These are phyloP conservation scores for Diaporthe velutina DNA, from an alignment of 2,329 filamentous ascomycete species.

Conservation along the genomic window DNA sequence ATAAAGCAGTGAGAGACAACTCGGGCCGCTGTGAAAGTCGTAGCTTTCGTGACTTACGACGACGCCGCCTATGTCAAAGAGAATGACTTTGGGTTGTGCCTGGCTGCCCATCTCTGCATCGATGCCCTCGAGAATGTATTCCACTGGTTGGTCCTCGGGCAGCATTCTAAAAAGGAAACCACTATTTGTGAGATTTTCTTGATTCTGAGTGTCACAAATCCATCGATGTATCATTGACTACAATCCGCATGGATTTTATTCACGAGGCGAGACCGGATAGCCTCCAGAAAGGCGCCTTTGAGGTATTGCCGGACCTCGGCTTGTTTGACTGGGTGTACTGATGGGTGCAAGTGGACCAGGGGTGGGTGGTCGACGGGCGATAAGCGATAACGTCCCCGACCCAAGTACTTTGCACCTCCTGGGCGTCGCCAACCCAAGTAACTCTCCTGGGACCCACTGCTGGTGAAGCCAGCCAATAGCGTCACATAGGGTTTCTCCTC, in stretches of 20 bases:
- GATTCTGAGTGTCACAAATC: neutral
- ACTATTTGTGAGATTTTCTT: neutral
- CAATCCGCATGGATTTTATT: neutral
- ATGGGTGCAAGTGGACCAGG: neutral
- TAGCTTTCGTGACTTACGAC: constrained; percentile 78
- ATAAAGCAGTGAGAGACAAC: neutral
- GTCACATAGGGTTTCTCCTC: constrained; percentile 27
- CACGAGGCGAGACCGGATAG: neutral
- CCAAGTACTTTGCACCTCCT: neutral
- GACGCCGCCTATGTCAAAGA: constrained; percentile 97
- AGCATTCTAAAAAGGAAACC: constrained; percentile 37
- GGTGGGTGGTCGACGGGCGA: neutral
- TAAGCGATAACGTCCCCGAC: constrained; percentile 28
- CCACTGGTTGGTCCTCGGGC: constrained; percentile 44
- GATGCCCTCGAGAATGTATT: constrained; percentile 49
- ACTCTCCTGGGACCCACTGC: constrained; percentile 15
- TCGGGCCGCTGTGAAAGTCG: too few relatives aligned
- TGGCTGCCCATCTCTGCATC: constrained; percentile 58
- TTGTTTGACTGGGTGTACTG: neutral
- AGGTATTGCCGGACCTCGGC: constrained; percentile 15
- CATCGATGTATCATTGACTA: neutral
- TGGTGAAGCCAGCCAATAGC: constrained; percentile 20
- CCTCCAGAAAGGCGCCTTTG: neutral
- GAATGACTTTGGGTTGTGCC: constrained; percentile 74
- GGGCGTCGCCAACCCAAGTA: constrained; percentile 22